Evolutionary conservation across 768 basidiomycete species (phyloP).

Genomic region (Suillus spraguei): DNA sequence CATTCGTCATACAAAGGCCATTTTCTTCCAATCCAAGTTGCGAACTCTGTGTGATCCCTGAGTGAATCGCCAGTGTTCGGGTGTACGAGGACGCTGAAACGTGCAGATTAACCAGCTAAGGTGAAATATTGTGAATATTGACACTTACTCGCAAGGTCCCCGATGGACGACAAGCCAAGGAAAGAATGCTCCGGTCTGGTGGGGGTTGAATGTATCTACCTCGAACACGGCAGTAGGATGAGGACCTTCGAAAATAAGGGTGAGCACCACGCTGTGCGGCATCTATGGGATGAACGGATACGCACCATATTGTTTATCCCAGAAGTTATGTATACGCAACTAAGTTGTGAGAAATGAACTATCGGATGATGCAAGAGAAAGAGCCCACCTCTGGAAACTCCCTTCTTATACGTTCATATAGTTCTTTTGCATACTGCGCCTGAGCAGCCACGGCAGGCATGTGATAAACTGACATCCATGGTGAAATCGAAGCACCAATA

Average conservation of each 20-base stretch:
- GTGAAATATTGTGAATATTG: conserved; percentile 2
- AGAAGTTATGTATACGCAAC: conserved; percentile 64
- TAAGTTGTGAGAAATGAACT: conserved; percentile 25
- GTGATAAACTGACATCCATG: conserved; percentile 56
- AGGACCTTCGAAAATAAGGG: conserved; percentile 43
- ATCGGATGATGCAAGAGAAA: background rate
- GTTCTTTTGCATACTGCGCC: conserved; percentile 48
- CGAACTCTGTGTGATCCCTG: conserved; percentile 64
- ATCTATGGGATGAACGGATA: background rate
- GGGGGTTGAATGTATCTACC: conserved; percentile 65
- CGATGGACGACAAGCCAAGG: conserved; percentile 68
- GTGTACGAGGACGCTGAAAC: conserved; percentile 59
- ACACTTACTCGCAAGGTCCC: conserved; percentile 71
- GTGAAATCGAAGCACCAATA: background rate
- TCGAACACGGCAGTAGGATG: conserved; percentile 77
- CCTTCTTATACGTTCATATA: conserved; percentile 59
- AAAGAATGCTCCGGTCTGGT: conserved; percentile 70
- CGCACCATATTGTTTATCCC: conserved; percentile 64
- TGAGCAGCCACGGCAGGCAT: conserved; percentile 48
- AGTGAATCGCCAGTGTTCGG: conserved; percentile 63
- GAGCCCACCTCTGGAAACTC: conserved; percentile 68
- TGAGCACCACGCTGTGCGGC: conserved; percentile 4
- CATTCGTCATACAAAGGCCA: conserved; percentile 55
- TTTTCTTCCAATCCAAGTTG: conserved; percentile 66
- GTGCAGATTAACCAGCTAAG: conserved; percentile 3